phyloP scores from a whole-genome alignment of 2,329 filamentous ascomycete genomes.

The Fusarium beomiforme region DNA sequence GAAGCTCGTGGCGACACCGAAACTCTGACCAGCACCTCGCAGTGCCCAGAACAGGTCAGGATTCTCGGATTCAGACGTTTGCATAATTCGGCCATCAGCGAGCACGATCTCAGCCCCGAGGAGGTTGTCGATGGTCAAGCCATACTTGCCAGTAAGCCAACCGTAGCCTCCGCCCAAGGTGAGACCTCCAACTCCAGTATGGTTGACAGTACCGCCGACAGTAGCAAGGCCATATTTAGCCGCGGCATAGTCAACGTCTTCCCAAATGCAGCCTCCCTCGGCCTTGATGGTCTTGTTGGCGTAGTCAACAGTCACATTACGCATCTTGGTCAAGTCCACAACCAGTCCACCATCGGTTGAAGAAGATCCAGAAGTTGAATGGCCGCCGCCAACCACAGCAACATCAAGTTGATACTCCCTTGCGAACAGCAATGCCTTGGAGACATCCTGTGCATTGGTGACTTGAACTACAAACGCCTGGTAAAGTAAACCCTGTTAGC shows the following conservation, averaged over 20 bases:
- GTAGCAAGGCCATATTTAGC: not conserved
- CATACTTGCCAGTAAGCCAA: not conserved
- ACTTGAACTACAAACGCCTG: not conserved
- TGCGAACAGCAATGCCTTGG: not conserved
- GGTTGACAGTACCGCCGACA: not conserved
- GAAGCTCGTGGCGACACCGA: not conserved
- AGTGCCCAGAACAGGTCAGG: not conserved
- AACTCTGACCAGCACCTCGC: not conserved
- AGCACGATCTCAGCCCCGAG: not conserved
- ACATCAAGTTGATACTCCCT: not conserved
- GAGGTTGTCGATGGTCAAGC: not conserved
- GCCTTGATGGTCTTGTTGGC: not conserved
- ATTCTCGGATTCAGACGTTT: not conserved
- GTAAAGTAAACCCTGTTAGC: not conserved
- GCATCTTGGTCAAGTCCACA: not conserved
- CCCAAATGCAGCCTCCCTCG: not conserved
- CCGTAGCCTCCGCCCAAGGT: not conserved
- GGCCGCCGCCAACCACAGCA: not conserved
- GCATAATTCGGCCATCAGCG: not conserved
- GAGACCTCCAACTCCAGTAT: not conserved
- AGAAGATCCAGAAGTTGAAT: not conserved
- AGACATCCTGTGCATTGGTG: not conserved
- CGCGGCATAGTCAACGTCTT: not conserved
- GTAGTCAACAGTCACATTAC: not conserved
- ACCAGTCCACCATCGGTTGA: not conserved